Evolutionary conservation across 2,329 filamentous ascomycete genomes (phyloP), one percentile per base, ranked within the genome.

Genomic region (Cladophialophora chaetospira): DNA sequence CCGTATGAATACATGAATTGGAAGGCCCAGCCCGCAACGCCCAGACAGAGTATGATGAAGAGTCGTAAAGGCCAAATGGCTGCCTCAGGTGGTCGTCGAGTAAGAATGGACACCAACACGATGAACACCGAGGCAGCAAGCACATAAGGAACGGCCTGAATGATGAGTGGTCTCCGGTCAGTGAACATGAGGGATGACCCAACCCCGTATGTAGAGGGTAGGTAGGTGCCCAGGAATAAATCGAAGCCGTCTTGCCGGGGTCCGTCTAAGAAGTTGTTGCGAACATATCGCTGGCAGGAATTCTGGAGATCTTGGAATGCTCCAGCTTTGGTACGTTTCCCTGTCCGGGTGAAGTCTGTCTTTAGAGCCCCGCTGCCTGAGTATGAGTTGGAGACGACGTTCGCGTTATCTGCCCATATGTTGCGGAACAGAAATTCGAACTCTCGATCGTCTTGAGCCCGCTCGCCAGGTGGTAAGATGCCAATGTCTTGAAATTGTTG

Each of bases 341-440:
- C 95, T 1, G 91, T 91, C n/a, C 94, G 87, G 2, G 94, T 99
- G 67, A 97, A 91, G 71, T 99, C 95, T 0, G 94, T 99, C 82
- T 99, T 99, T 77, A 99, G 84, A 49, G 94, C 94, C 2, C 94
- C 95, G 0, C 95, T 99, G 53, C 94, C 94, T 1, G 94, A 94
- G 73, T 99, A 99, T 0, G 91, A 87, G 65, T 85, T 88, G 15
- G 92, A 96, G 29, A 99, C 92, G 21, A 95, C 88, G 71, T 99
- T 94, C 54, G 95, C 94, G 68, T 99, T 99, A 75, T 99, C 94
- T 26, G 94, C 94, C 94, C 94, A 99, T 13, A 97, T 81, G 73
- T 97, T 97, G 65, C 94, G 90, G 83, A 97, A 99, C 57, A 97
- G 78, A 66, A 88, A 80, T 73, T 97, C 92, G 70, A 99, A 99